phyloP scores from a whole-genome alignment of 352 stramenopile species.

The Phytophthora sp. region DNA sequence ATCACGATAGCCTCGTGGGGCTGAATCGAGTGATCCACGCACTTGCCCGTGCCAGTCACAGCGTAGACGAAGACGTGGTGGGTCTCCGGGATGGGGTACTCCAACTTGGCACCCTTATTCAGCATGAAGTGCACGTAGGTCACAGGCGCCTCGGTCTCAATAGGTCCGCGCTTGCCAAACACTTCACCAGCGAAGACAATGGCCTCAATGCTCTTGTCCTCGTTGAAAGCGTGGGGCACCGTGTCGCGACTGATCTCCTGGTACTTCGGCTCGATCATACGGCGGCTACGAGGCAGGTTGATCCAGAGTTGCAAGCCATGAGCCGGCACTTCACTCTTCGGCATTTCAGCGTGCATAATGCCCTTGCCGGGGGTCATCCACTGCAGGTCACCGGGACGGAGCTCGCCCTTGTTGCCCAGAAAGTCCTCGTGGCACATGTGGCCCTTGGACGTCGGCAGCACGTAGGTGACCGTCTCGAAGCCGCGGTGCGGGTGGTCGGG shows the following conservation, averaged over 20 bases:
- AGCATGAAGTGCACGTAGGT: conserved; percentile 64
- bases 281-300: conserved; percentile 42
- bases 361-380: conserved; percentile 58
- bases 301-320: conserved; percentile 63
- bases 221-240: conserved; percentile 47
- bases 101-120: conserved; percentile 32
- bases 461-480: conserved; percentile 92
- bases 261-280: conserved; percentile 54
- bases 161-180: conserved; percentile 44
- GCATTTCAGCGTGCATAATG: conserved; percentile 67
- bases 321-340: conserved; percentile 27
- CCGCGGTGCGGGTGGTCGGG: conserved; percentile 90
- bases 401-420: conserved; percentile 47
- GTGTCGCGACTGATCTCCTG: conserved; percentile 58
- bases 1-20: conserved; percentile 61
- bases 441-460: conserved; percentile 71
- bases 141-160: conserved; percentile 51
- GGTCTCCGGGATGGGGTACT: conserved; percentile 45
- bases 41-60: conserved; percentile 37
- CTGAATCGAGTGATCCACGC: conserved; percentile 25
- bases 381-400: conserved; percentile 53
- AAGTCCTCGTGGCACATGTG: conserved; percentile 89
- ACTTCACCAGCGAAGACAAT: conserved; percentile 60
- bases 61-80: conserved; percentile 57
- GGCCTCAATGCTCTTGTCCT: conserved; percentile 50